A percentile compares a stretch with the other conserved stretches of the same genome.
phyloP scores from a whole-genome alignment of 148 eudicot genomes.

The Hydrangea macrophylla region DNA sequence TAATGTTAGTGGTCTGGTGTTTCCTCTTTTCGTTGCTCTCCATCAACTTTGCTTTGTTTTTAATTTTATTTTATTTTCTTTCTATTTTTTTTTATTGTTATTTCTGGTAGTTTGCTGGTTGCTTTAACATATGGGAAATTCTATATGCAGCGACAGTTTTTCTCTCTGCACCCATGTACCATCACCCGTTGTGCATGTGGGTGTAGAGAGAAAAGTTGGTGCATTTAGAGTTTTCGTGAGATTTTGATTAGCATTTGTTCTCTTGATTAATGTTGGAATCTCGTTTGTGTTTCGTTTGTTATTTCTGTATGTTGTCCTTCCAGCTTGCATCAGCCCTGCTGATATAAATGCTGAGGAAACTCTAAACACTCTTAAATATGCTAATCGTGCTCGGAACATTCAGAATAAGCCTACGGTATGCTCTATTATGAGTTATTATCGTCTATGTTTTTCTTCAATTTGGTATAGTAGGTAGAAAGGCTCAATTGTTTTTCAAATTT shows the following conservation, averaged over 20 bases:
- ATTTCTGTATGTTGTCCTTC: not conserved
- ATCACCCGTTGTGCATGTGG: too few relatives aligned
- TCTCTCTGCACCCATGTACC: too few relatives aligned
- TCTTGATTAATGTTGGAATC: not conserved
- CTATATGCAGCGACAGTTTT: too few relatives aligned
- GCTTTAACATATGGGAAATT: too few relatives aligned
- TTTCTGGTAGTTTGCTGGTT: not conserved
- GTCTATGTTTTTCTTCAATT: not conserved
- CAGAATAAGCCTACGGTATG: conserved; percentile 22
- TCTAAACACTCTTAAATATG: conserved; percentile 22
- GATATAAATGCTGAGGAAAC: conserved; percentile 26
- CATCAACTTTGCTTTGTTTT: too few relatives aligned
- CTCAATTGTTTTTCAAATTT: not conserved
- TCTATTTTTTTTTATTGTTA: too few relatives aligned
- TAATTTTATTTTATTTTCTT: too few relatives aligned
- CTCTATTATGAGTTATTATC: not conserved
- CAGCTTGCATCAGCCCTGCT: conserved; percentile 28
- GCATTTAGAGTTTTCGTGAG: not conserved
- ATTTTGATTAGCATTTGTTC: not conserved
- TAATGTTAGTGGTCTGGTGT: not conserved
- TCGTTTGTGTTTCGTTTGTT: not conserved
- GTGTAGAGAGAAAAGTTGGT: too few relatives aligned
- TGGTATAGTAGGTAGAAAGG: not conserved
- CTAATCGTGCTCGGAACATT: conserved; percentile 27
- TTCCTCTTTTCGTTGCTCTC: too few relatives aligned